Base-by-base conservation (phyloP, 2,329 filamentous ascomycete genomes). In the Fusarium azukiicola region DNA sequence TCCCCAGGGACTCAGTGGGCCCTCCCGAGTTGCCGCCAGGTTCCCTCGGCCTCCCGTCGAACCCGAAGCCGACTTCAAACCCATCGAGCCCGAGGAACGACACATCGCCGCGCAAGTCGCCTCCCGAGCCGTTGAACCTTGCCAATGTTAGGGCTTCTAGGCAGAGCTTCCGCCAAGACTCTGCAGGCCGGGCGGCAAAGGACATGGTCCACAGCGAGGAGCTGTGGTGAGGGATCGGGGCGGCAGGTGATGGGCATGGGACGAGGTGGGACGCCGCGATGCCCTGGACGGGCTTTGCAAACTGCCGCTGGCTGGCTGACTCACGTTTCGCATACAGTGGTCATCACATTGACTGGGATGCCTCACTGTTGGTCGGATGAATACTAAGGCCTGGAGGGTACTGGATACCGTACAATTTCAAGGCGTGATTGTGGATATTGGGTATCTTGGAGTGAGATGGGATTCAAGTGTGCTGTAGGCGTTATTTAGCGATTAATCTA, bases 11-110 rank as follows among this genome's bases (percentile, higher is more conserved):
- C 21, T 81, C 82, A 17, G 44, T 42, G 3, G 73, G 76, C 9
- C 79, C 80, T 3, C 81, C 82, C 7, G 82, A 81, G 52, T 23
- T 81, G 21, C 80, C 80, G 2, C 76, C 78, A 27, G 83, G 81
- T 11, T 86, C 84, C 1, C 75, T 84, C 19, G 85, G 85, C 4
- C 76, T 86, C 7, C 85, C 85, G 7, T 63, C 84, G 9, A 81
- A 77, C 38, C 85, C 85, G 1, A 83, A 79, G 50, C 83, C 84
- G 32, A 44, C 68, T 42, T 71, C 72, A 13, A 75, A 70, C 46
- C 74, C 74, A 14, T 70, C 74, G 44, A 79, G 72, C 32, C 77
- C 74, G 19, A 69, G 67, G 27, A 64, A 77, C 16, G 61, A 69
- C 9, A 69, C 47, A n/a, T 67, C 63, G 14, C 69, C 77, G 44